These are phyloP conservation scores for Lathyrus oleraceus DNA, from an alignment of 306 rosid species.

Conservation along the genomic window DNA sequence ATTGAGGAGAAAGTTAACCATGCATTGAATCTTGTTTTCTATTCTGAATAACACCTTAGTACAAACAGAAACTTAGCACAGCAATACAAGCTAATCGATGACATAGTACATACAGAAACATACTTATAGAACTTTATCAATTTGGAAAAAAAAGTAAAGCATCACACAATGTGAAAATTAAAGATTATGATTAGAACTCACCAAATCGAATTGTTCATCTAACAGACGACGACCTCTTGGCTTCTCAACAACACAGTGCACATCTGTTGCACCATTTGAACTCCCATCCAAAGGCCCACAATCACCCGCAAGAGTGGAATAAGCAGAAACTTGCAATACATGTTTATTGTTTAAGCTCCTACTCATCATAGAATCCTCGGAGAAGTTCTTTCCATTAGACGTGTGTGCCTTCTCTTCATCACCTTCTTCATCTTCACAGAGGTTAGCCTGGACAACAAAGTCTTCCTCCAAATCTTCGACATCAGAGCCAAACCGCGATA, in stretches of 20 bases:
- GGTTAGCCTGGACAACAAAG: constrained; percentile 78
- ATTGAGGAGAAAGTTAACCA: neutral
- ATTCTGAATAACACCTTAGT: neutral
- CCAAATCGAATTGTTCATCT: constrained; percentile 87
- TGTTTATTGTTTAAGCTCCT: constrained; percentile 26
- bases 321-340: constrained; percentile 31
- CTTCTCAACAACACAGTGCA: constrained; percentile 42
- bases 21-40: neutral
- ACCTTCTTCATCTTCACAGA: constrained; percentile 38
- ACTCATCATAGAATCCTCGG: constrained; percentile 32
- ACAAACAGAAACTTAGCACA: neutral
- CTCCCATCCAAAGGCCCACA: constrained; percentile 31
- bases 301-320: constrained; percentile 24
- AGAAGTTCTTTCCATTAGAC: constrained; percentile 11
- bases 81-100: neutral
- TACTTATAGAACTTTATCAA: neutral
- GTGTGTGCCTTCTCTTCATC: constrained; percentile 29
- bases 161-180: neutral
- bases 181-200: constrained; percentile 43
- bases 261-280: constrained; percentile 20
- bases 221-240: constrained; percentile 62
- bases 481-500: constrained; percentile 79
- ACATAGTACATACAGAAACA: neutral
- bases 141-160: neutral
- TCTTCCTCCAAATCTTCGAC: constrained; percentile 93